Conservation (phyloP, 352 stramenopile genomes). For the Plasmopara muralis region DNA sequence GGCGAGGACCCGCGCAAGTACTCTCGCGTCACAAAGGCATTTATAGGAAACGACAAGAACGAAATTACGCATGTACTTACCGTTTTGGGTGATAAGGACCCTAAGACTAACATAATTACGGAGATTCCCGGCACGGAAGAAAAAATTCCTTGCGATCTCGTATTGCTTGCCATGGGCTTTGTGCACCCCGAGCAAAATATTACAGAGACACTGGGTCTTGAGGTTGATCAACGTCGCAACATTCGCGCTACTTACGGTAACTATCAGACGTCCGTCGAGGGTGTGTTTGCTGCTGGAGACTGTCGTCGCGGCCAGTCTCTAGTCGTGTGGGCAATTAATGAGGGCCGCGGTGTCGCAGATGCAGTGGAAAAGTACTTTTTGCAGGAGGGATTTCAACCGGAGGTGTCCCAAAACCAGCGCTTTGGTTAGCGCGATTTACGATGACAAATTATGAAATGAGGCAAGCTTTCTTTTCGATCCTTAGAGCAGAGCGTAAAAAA, state of each 20-base stretch:
- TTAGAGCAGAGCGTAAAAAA: too few species aligned
- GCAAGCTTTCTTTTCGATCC: too few species aligned
- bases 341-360: constrained; percentile 91
- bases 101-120: constrained; percentile 65
- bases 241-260: constrained; percentile 90
- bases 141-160: constrained; percentile 91
- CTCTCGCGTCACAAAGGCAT: constrained; percentile 64
- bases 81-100: constrained; percentile 42
- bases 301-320: constrained; percentile 95
- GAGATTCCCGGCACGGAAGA: constrained; percentile 85
- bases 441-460: too few species aligned
- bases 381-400: constrained; percentile 64
- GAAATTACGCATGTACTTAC: constrained; percentile 77
- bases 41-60: constrained; percentile 67
- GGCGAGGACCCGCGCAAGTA: constrained; percentile 87
- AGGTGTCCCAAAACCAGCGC: constrained; percentile 77
- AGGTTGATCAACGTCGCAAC: constrained; percentile 93
- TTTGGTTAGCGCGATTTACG: constrained; percentile 32
- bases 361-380: constrained; percentile 81
- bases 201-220: constrained; percentile 80
- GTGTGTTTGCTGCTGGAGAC: constrained; percentile 96
- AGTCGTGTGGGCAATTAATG: constrained; percentile 98
- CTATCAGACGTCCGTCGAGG: constrained; percentile 91
- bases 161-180: constrained; percentile 98
- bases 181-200: constrained; percentile 91